Evolutionary conservation across 2,329 filamentous ascomycete genomes (phyloP), one percentile per base, ranked within the genome.

Genomic region (Verticillium zaregamsianum): DNA sequence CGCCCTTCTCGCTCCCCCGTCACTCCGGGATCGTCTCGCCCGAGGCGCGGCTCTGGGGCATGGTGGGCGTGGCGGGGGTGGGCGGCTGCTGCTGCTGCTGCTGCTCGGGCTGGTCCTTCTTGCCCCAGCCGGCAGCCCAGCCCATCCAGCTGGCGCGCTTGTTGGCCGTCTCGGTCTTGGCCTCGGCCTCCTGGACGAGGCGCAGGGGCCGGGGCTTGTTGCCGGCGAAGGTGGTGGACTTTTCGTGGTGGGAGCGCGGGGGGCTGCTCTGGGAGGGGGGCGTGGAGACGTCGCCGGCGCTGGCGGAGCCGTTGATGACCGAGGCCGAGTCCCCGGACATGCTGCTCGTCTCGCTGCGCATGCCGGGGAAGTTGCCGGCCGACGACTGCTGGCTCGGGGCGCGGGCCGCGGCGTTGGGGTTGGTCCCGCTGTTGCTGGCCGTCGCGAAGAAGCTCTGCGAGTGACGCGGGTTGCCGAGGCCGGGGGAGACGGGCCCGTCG

Each of bases 141-240:
- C 85, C 85, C 62, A 88, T 82, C 87, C 87, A 90, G 73, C 86
- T 89, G 23, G 80, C 79, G 57, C 87, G 79, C 78, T 89, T 89
- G 69, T 82, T 83, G 60, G 76, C 72, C 35, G 71, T 74, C 59
- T 79, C 74, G 23, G 73, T 72, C 68, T 81, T 80, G 58, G 85
- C 84, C 25, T 77, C 74, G 66, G 89, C 89, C 77, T 96, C 92
- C 76, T 95, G 91, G 56, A 98, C 93, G 33, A 99, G 82, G 17
- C 94, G 85, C 66, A 99, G 79, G 7, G 94, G 94, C 39, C 93
- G 85, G 62, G 96, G 88, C 76, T 95, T 95, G 70, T 88, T 89
- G 4, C 84, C 85, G 61, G 85, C 77, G 65, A 85, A 86, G 2
- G 83, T 86, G 40, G 82, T 85, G 63, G 79, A 78, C 73, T 86